A percentile compares a stretch with the other conserved stretches of the same genome.
These are phyloP conservation scores for Naganishia vishniacii DNA, from an alignment of 768 basidiomycete species.

Conservation along the genomic window DNA sequence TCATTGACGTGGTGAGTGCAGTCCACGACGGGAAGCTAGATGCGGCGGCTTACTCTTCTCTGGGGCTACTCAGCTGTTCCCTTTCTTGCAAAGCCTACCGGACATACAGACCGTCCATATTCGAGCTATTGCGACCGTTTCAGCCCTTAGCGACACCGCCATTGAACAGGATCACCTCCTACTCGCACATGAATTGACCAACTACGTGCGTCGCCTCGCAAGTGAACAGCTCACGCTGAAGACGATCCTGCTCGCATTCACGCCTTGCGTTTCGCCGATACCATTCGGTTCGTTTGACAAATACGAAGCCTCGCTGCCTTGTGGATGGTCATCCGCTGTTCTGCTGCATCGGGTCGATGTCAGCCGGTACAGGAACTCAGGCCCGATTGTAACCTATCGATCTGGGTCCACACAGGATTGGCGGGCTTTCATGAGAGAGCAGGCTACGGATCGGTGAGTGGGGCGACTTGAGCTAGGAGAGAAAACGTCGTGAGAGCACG, in stretches of 20 bases:
- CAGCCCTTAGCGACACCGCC: neutral
- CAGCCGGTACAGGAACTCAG: constrained; percentile 4
- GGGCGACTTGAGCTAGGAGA: too few species aligned
- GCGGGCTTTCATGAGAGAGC: neutral
- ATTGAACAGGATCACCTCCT: neutral
- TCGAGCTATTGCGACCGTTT: neutral
- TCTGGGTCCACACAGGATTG: neutral
- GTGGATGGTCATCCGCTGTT: neutral
- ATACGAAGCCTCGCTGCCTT: neutral
- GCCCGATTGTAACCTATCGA: neutral
- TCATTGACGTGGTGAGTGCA: constrained; percentile 3
- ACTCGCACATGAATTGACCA: neutral
- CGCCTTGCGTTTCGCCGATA: neutral
- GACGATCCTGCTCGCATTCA: neutral
- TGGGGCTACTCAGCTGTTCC: neutral
- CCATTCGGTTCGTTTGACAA: neutral
- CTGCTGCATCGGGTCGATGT: neutral
- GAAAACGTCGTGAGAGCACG: too few species aligned
- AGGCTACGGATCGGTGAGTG: neutral
- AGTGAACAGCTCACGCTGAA: neutral
- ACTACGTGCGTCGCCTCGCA: neutral
- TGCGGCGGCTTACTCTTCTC: too few species aligned
- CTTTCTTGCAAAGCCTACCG: neutral
- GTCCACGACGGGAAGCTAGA: neutral
- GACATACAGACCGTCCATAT: constrained; percentile 1